Evolutionary conservation across 176 grass and related monocot genomes (phyloP).

Genomic region (Luzula sylvatica): DNA sequence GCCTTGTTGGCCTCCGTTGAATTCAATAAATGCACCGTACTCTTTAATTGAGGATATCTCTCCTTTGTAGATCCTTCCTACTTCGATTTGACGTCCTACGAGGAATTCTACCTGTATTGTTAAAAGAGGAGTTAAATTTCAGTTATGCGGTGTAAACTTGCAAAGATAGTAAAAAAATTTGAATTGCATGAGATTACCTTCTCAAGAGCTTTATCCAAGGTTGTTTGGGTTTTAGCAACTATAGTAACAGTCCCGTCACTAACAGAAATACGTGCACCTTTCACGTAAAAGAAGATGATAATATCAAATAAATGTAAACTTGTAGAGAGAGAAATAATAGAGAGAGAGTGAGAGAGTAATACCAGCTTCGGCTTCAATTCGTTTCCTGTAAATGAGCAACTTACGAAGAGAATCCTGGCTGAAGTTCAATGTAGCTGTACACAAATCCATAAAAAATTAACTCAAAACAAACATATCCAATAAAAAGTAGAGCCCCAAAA

Average conservation of each 20-base stretch:
- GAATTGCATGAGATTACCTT: conserved; percentile 45
- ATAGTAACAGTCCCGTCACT: conserved; percentile 85
- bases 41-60: conserved; percentile 80
- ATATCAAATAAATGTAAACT: background rate
- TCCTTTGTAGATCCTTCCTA: conserved; percentile 75
- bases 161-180: background rate
- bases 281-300: background rate
- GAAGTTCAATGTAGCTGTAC: conserved; percentile 51
- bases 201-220: conserved; percentile 84
- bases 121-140: background rate
- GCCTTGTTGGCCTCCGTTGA: conserved; percentile 94
- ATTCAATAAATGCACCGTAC: conserved; percentile 94
- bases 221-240: conserved; percentile 86
- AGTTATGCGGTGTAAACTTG: background rate
- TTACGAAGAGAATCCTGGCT: conserved; percentile 61
- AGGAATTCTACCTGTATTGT: conserved; percentile 69
- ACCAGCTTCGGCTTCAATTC: conserved; percentile 92
- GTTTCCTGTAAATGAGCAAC: conserved; percentile 66
- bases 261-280: conserved; percentile 85
- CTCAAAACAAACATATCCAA: conserved; percentile 26
- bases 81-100: conserved; percentile 80
- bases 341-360: conserved; percentile 12
- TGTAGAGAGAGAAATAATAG: conserved; percentile 9
- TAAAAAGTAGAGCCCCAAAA: conserved; percentile 8
- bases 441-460: too few relatives aligned